Conservation (phyloP, 2,329 filamentous ascomycete genomes). For the Mycosphaerella sp. region DNA sequence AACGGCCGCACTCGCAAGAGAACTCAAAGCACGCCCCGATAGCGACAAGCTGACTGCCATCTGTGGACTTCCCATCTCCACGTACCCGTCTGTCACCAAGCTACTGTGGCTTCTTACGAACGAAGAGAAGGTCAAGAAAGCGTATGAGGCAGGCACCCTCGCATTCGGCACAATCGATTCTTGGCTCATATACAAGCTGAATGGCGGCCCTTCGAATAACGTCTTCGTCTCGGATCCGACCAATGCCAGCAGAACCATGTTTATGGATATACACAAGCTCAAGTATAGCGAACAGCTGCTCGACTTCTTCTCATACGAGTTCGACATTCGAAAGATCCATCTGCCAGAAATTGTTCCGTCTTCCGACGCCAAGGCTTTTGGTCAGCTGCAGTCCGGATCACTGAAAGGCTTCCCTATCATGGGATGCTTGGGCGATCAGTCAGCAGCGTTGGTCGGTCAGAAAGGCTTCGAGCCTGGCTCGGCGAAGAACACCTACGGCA, state of each 20-base stretch:
- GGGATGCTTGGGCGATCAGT: slow-evolving; percentile 84
- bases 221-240: slow-evolving; percentile 78
- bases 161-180: slow-evolving; percentile 84
- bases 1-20: slow-evolving; percentile 67
- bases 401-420: slow-evolving; percentile 67
- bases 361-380: slow-evolving; percentile 67
- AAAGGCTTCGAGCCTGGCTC: slow-evolving; percentile 69
- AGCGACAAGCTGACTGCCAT: slow-evolving; percentile 63
- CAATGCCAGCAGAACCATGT: slow-evolving; percentile 89
- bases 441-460: slow-evolving; percentile 69
- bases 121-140: slow-evolving; percentile 60
- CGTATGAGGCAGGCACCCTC: slow-evolving; percentile 69
- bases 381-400: slow-evolving; percentile 57
- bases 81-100: slow-evolving; percentile 83
- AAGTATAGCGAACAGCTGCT: slow-evolving; percentile 73
- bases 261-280: slow-evolving; percentile 78
- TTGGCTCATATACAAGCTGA: slow-evolving; percentile 80
- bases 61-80: slow-evolving; percentile 78
- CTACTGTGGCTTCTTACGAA: slow-evolving; percentile 76
- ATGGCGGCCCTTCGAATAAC: slow-evolving; percentile 56
- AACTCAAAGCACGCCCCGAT: slow-evolving; percentile 62
- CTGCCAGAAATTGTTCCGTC: slow-evolving; percentile 81
- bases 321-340: slow-evolving; percentile 64
- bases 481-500: slow-evolving; percentile 89
- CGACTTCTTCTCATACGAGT: slow-evolving; percentile 61